phyloP scores from a whole-genome alignment of 805 yeast genomes.

The Yamadazyma sp. region DNA sequence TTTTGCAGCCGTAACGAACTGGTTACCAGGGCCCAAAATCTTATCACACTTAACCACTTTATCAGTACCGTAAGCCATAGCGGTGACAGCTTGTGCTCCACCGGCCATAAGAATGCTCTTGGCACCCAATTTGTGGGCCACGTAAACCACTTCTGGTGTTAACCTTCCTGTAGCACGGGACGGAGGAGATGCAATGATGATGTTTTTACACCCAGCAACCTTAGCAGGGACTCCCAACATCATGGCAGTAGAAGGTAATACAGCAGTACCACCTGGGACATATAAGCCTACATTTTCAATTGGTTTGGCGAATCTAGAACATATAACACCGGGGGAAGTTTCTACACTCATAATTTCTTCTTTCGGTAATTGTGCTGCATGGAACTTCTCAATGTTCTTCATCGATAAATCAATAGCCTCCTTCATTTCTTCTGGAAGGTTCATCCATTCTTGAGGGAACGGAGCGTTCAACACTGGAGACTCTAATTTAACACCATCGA shows the following conservation, averaged over 20 bases:
- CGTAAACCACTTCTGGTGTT: slow-evolving; percentile 96
- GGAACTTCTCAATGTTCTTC: slow-evolving; percentile 87
- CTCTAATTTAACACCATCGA: slow-evolving; percentile 75
- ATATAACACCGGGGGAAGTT: slow-evolving; percentile 89
- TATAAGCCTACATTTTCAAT: slow-evolving; percentile 93
- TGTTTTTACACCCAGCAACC: slow-evolving; percentile 95
- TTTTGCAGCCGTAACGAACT: slow-evolving; percentile 98
- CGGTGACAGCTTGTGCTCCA: slow-evolving; percentile 99
- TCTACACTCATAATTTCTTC: slow-evolving; percentile 75
- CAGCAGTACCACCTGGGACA: slow-evolving; percentile 99
- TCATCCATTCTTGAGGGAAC: slow-evolving; percentile 74
- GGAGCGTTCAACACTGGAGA: slow-evolving; percentile 86
- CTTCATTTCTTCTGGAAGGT: slow-evolving; percentile 69
- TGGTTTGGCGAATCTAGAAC: slow-evolving; percentile 94
- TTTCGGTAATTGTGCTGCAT: slow-evolving; percentile 82
- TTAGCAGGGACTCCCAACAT: slow-evolving; percentile 98
- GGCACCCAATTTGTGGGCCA: slow-evolving; percentile 95
- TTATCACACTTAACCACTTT: slow-evolving; percentile 91
- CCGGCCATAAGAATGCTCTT: slow-evolving; percentile 90
- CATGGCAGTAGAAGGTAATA: slow-evolving; percentile 94
- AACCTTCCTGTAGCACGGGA: slow-evolving; percentile 81
- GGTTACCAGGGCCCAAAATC: slow-evolving; percentile 98
- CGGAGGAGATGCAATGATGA: slow-evolving; percentile 93
- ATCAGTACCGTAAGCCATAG: slow-evolving; percentile 98
- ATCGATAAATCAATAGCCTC: slow-evolving; percentile 87